phyloP scores from a whole-genome alignment of 805 yeast genomes.

The Lachancea kluyveri region DNA sequence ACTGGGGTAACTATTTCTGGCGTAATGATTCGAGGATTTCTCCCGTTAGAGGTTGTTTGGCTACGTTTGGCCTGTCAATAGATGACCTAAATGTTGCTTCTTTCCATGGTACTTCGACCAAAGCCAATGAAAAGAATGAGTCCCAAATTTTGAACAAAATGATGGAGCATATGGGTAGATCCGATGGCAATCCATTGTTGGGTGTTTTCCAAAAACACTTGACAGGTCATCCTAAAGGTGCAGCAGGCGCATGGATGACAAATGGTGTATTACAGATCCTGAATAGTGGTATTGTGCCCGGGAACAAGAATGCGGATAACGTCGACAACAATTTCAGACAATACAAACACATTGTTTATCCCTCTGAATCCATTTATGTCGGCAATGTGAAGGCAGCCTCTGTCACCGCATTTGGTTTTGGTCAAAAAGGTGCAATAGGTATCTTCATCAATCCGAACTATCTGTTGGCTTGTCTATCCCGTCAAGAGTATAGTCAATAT shows the following conservation, averaged over 20 bases:
- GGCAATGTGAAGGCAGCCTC: slow-evolving; percentile 92
- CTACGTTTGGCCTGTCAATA: slow-evolving; percentile 77
- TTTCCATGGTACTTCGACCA: slow-evolving; percentile 97
- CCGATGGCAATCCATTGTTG: slow-evolving; percentile 86
- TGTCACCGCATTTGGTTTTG: slow-evolving; percentile 92
- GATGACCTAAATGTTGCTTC: slow-evolving; percentile 91
- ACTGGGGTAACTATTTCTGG: slow-evolving; percentile 89
- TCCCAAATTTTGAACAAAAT: slow-evolving; percentile 74
- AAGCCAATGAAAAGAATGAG: slow-evolving; percentile 95
- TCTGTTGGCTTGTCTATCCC: slow-evolving; percentile 68
- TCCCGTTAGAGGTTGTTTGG: slow-evolving; percentile 88
- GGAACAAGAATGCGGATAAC: slow-evolving; percentile 93
- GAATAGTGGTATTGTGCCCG: slow-evolving; percentile 85
- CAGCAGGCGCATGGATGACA: slow-evolving; percentile 99
- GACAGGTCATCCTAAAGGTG: slow-evolving; percentile 99
- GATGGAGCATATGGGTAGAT: slow-evolving; percentile 85
- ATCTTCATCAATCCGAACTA: slow-evolving; percentile 82
- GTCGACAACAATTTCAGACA: slow-evolving; percentile 70
- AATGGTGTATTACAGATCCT: slow-evolving; percentile 89
- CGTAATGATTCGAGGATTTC: slow-evolving; percentile 81
- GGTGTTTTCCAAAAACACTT: slow-evolving; percentile 94
- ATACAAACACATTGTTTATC: slow-evolving; percentile 77
- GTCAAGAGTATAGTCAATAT: slow-evolving; percentile 60
- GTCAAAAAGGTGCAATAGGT: slow-evolving; percentile 96
- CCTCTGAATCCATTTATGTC: slow-evolving; percentile 79